Evolutionary conservation across 768 basidiomycete species (phyloP).

Genomic region (Panus rudis): DNA sequence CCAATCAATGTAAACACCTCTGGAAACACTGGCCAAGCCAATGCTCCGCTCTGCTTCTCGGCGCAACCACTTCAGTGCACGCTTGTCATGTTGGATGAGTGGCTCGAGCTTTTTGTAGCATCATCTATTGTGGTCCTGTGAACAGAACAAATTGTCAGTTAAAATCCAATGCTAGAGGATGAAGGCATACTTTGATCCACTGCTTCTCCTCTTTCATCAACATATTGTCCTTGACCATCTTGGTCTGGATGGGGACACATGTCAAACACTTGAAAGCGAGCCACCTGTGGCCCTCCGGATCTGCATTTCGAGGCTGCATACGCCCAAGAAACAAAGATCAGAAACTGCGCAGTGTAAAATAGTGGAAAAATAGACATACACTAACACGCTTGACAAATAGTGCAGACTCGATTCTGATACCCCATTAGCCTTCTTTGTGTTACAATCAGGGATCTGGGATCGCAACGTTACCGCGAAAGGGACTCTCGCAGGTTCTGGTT

Average conservation of each 20-base stretch:
- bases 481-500: too few species aligned
- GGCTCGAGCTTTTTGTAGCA: constrained; percentile 62
- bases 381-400: constrained; percentile 59
- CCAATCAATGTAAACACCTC: constrained; percentile 76
- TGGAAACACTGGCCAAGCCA: constrained; percentile 62
- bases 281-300: constrained; percentile 56
- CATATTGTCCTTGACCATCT: constrained; percentile 80
- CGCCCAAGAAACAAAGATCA: too few species aligned
- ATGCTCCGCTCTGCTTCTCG: constrained; percentile 71
- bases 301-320: constrained; percentile 36
- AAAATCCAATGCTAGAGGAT: too few species aligned
- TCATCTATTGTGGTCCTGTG: constrained; percentile 71
- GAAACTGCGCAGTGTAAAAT: constrained; percentile 2
- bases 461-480: too few species aligned
- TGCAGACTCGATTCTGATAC: constrained; percentile 89
- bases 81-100: constrained; percentile 67
- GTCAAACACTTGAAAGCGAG: constrained; percentile 89
- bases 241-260: constrained; percentile 88
- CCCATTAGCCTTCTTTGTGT: constrained; percentile 79
- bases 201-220: constrained; percentile 78
- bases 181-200: constrained; percentile 78
- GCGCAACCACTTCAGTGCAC: constrained; percentile 74
- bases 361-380: constrained; percentile 28
- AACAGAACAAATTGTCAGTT: neutral
- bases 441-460: too few species aligned